Conservation (phyloP, 148 eudicot genomes). For the Arctostaphylos glauca region DNA sequence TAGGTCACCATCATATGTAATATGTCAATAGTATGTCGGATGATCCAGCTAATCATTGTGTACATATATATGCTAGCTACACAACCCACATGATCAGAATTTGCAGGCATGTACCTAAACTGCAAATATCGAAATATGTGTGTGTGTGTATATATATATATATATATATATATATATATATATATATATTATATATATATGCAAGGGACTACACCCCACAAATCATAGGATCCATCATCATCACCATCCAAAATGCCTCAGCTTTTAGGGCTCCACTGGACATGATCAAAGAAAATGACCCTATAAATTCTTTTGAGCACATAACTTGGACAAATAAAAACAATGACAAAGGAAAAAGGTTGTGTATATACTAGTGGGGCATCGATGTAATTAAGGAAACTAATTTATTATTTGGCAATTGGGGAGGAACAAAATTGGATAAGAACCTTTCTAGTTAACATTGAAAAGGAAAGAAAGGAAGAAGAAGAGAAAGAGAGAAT, state of each 20-base stretch:
- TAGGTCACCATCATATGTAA: no score
- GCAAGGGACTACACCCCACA: not conserved
- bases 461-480: not conserved
- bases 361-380: not conserved
- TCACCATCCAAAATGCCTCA: not conserved
- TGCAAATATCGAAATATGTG: no score
- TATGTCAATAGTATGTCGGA: no score
- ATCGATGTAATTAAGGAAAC: not conserved
- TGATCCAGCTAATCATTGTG: no score
- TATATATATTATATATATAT: no score
- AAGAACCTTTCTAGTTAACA: not conserved
- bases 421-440: not conserved
- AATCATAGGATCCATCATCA: slow-evolving; percentile 6
- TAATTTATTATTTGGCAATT: not conserved
- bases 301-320: not conserved
- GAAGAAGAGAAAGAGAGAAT: not conserved
- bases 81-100: no score
- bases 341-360: not conserved
- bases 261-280: slow-evolving; percentile 9
- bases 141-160: no score
- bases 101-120: no score
- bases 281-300: slow-evolving; percentile 8
- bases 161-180: no score
- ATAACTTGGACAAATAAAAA: not conserved
- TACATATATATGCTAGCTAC: no score